These are phyloP conservation scores for Tilletia horrida DNA, from an alignment of 1,284 basidiomycete species.

Conservation along the genomic window DNA sequence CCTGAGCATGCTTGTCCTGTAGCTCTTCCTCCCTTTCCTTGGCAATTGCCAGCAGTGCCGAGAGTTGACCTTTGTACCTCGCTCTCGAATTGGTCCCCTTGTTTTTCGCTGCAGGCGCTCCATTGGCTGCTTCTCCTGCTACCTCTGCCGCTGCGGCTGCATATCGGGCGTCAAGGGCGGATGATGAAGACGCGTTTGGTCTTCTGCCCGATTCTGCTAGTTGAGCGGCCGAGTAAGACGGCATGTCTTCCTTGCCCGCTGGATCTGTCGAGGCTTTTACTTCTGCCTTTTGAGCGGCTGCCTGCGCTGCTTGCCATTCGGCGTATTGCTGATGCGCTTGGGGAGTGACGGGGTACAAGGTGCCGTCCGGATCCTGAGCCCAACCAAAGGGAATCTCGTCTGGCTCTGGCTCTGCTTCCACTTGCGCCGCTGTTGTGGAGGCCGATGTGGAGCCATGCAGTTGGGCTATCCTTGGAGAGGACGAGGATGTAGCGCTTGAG, in stretches of 20 bases:
- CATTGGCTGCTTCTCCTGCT: neutral
- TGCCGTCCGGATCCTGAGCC: conserved; percentile 50
- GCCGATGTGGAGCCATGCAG: conserved; percentile 25
- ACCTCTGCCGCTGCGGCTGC: conserved; percentile 32
- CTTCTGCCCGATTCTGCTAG: neutral
- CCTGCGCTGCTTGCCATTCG: conserved; percentile 26
- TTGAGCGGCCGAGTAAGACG: conserved; percentile 14
- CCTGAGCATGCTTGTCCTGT: conserved; percentile 44
- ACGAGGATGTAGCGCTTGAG: neutral
- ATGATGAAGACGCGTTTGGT: conserved; percentile 22
- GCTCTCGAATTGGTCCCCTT: conserved; percentile 32
- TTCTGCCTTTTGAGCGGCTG: neutral
- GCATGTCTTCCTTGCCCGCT: neutral
- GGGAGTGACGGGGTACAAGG: conserved; percentile 51
- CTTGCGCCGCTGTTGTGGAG: conserved; percentile 28
- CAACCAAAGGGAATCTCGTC: conserved; percentile 39
- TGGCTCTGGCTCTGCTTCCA: conserved; percentile 6
- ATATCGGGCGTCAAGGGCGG: conserved; percentile 33
- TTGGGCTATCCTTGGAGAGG: neutral
- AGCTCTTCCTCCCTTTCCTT: conserved; percentile 37
- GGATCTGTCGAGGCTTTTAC: neutral
- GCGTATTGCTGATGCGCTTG: conserved; percentile 45
- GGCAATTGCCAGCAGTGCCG: conserved; percentile 42
- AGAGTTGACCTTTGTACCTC: conserved; percentile 45
- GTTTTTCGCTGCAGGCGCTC: conserved; percentile 11